Base-by-base conservation (phyloP, 2,329 filamentous ascomycete species). In the Colletotrichum sp. region DNA sequence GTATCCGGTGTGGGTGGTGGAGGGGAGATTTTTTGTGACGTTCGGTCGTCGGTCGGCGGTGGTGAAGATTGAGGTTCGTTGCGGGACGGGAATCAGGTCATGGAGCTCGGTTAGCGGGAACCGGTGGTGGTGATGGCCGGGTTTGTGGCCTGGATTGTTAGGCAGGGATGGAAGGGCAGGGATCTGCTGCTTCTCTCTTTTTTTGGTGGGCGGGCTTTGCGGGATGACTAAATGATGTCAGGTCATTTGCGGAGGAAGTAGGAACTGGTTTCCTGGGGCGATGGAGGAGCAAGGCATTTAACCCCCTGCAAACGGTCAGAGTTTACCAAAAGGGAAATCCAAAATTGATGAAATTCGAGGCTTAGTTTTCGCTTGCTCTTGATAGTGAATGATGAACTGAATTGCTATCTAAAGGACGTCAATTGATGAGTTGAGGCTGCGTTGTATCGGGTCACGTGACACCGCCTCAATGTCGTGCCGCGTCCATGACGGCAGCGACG, bases 21-120 rank as follows among this genome's bases (percentile, higher is more conserved):
- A 75, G 61, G 67, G 67, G 73, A 68, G 73, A 73, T 65, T 18
- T 60, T 55, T 60, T 30, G 32, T 61, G 26, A 57, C 58, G 58
- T 61, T 61, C 43, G 43, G 57, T 78, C 74, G 74, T 71, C 64
- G 64, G 58, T 64, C 43, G 38, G 65, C n/a, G 43, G 61, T 58
- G 26, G 63, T 77, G 67, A 75, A 48, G 71, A 38, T 70, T 58
- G 64, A 26, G 21, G 69, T 74, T 74, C 70, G 74, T 75, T 76
- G 71, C 43, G 43, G 43, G 18, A 48, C 43, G 43, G 43, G 43
- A 48, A 76, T 80, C 78, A 80, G 79, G 79, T 78, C 77, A 80
- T 79, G 26, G 77, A 78, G 72, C 71, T 78, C 77, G 76, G 75
- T 48, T 78, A 77, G 67, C 57, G 55, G 73, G 71, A 60, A 74